phyloP scores from a whole-genome alignment of 2,329 filamentous ascomycete species.

The Apiospora phragmitis region DNA sequence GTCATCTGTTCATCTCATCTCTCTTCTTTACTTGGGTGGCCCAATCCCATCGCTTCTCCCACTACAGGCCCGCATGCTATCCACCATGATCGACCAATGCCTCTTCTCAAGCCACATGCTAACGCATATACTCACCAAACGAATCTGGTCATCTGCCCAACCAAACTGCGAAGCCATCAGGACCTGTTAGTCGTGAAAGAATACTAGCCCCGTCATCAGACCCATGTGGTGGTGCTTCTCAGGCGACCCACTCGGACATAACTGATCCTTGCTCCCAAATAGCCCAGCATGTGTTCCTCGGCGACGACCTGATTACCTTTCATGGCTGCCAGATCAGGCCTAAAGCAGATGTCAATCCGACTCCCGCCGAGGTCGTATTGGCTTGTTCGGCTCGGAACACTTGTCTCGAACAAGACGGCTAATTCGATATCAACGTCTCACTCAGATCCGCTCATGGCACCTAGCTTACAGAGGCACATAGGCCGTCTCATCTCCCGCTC shows the following conservation, averaged over 20 bases:
- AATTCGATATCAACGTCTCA: conserved; percentile 2
- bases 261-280: neutral
- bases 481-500: neutral
- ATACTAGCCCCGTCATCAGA: neutral
- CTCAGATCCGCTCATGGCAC: conserved; percentile 1
- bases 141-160: neutral
- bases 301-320: neutral
- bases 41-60: neutral
- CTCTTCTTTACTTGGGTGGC: neutral
- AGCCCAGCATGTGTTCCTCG: neutral
- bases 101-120: neutral
- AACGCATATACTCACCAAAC: neutral
- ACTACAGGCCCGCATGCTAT: neutral
- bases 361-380: neutral
- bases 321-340: neutral
- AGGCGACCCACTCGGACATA: neutral
- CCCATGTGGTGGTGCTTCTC: neutral
- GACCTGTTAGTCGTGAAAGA: neutral
- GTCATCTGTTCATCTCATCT: conserved; percentile 1
- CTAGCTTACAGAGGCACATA: neutral
- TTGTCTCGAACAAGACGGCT: neutral
- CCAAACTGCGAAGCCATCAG: neutral
- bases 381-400: neutral
- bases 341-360: neutral
- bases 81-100: neutral